A percentile compares a stretch with the other conserved stretches of the same genome.
Evolutionary conservation across 192 early-diverging fungal genomes (phyloP).

Genomic region (Coemansia sp.): DNA sequence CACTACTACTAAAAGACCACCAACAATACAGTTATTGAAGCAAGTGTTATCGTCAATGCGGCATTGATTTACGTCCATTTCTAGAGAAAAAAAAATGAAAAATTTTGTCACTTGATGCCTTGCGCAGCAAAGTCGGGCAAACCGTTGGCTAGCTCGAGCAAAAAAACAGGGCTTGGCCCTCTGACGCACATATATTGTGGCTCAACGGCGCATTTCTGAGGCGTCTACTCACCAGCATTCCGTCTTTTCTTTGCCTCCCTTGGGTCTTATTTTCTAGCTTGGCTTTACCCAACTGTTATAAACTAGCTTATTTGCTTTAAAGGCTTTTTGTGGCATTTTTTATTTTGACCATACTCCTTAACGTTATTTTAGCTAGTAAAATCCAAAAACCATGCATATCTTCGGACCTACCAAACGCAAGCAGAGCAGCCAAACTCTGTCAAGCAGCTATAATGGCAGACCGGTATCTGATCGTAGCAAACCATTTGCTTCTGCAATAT

Average conservation of each 20-base stretch:
- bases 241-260: neutral
- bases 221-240: conserved; percentile 5
- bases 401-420: conserved; percentile 23
- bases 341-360: too few species aligned
- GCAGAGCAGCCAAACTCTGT: conserved; percentile 3
- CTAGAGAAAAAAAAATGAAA: neutral
- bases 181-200: conserved; percentile 6
- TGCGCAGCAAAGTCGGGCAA: neutral
- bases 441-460: conserved; percentile 4
- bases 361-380: too few species aligned
- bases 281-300: neutral
- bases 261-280: conserved; percentile 9
- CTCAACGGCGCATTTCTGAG: conserved; percentile 1
- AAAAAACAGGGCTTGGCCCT: neutral
- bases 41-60: neutral
- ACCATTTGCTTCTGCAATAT: conserved; percentile 18
- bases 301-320: too few species aligned
- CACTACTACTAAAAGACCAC: neutral
- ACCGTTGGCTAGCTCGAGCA: neutral
- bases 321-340: too few species aligned
- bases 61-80: neutral
- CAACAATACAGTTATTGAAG: neutral
- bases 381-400: conserved; percentile 14
- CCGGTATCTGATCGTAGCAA: conserved; percentile 17
- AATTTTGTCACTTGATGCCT: conserved; percentile 8